Conservation (phyloP, 306 rosid genomes). For the Dicorynia guianensis region DNA sequence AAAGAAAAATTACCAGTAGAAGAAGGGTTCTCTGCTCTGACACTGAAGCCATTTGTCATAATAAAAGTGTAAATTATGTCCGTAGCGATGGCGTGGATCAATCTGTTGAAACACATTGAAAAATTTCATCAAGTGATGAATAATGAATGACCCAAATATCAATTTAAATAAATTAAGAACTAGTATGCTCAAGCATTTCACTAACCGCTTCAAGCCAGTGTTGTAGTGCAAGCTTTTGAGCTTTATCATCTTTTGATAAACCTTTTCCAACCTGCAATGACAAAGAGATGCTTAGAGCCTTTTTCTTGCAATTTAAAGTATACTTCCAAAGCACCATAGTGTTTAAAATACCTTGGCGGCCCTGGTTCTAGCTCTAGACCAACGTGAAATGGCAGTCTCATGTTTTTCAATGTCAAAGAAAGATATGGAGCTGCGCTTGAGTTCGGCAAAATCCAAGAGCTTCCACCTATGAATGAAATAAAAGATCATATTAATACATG, state of each 20-base stretch:
- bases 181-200: slow-evolving; percentile 1
- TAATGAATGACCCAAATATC: not conserved
- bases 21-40: slow-evolving; percentile 72
- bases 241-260: slow-evolving; percentile 65
- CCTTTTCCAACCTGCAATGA: slow-evolving; percentile 74
- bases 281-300: slow-evolving; percentile 25
- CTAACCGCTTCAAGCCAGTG: slow-evolving; percentile 84
- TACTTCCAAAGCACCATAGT: not conserved
- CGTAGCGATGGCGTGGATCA: slow-evolving; percentile 76
- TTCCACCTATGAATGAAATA: slow-evolving; percentile 63
- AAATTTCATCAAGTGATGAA: slow-evolving; percentile 28
- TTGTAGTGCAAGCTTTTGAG: slow-evolving; percentile 72
- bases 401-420: slow-evolving; percentile 71
- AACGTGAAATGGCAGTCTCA: slow-evolving; percentile 72
- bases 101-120: slow-evolving; percentile 51
- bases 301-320: not conserved
- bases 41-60: slow-evolving; percentile 69
- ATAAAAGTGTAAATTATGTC: slow-evolving; percentile 72
- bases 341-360: slow-evolving; percentile 64
- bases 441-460: slow-evolving; percentile 73
- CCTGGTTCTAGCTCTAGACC: slow-evolving; percentile 78
- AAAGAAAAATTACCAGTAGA: slow-evolving; percentile 65
- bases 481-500: slow-evolving; percentile 29
- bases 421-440: slow-evolving; percentile 70
- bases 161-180: not conserved